These are phyloP conservation scores for Trichoderma semiorbis DNA, from an alignment of 2,329 filamentous ascomycete species.

Conservation along the genomic window DNA sequence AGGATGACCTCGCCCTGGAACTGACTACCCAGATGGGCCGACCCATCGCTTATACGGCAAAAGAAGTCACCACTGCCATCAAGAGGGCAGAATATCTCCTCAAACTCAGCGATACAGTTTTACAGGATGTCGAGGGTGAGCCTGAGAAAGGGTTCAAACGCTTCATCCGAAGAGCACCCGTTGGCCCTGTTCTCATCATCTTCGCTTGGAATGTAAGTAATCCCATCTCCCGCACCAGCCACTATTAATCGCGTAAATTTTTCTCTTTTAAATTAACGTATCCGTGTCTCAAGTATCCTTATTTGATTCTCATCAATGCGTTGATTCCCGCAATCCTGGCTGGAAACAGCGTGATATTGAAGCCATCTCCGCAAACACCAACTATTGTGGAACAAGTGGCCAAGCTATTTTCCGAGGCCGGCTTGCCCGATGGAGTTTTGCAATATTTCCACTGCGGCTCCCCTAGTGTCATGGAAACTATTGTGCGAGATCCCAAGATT, in stretches of 20 bases:
- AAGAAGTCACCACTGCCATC: conserved; percentile 80
- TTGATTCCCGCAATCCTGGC: conserved; percentile 86
- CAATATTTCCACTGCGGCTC: conserved; percentile 92
- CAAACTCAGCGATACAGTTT: conserved; percentile 73
- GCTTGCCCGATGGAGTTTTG: conserved; percentile 77
- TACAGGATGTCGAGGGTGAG: conserved; percentile 79
- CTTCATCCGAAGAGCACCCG: conserved; percentile 82
- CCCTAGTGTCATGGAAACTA: conserved; percentile 68
- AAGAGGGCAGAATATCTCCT: conserved; percentile 82
- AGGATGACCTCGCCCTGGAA: conserved; percentile 79
- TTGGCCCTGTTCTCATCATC: conserved; percentile 83
- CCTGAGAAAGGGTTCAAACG: conserved; percentile 83
- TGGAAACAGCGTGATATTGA: conserved; percentile 88
- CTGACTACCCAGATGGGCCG: conserved; percentile 94
- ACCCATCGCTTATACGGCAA: conserved; percentile 80
- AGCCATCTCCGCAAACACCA: conserved; percentile 92
- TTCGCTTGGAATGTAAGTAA: conserved; percentile 90
- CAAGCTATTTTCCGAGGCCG: conserved; percentile 73
- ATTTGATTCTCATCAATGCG: conserved; percentile 89
- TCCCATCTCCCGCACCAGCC: not conserved
- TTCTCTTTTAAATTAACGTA: not conserved
- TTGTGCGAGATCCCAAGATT: conserved; percentile 74
- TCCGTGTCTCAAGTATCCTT: conserved; percentile 68
- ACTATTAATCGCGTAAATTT: not conserved
- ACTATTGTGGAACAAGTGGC: conserved; percentile 84